phyloP scores from a whole-genome alignment of 257 asterid genomes.

The Coffea canephora region DNA sequence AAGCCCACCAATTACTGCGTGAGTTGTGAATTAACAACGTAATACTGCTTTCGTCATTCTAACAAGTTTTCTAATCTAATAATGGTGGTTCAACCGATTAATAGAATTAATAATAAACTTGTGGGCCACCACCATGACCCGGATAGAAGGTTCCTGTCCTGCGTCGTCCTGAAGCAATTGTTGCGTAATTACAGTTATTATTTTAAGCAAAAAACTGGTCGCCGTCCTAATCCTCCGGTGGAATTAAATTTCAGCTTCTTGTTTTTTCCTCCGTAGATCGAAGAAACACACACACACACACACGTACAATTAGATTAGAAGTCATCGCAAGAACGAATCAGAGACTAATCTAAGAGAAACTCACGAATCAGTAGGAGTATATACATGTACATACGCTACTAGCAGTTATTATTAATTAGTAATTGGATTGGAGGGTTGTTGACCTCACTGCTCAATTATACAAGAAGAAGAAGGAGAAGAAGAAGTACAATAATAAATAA shows the following conservation, averaged over 20 bases:
- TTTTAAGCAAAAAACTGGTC: neutral
- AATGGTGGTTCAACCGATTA: neutral
- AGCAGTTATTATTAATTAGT: neutral
- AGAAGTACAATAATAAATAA: neutral
- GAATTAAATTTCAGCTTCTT: neutral
- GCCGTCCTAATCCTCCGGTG: neutral
- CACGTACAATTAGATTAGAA: too few relatives aligned
- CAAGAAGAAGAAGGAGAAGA: too few relatives aligned
- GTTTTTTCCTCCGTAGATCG: too few relatives aligned
- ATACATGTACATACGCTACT: too few relatives aligned
- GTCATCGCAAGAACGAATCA: too few relatives aligned
- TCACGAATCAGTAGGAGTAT: too few relatives aligned
- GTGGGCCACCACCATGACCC: neutral
- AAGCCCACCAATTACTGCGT: neutral
- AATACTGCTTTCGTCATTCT: neutral
- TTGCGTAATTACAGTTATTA: neutral
- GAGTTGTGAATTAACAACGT: neutral
- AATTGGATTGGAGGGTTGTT: neutral
- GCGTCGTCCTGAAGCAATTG: conserved; percentile 15
- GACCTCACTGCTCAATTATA: neutral
- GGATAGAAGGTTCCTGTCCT: neutral
- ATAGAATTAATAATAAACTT: neutral
- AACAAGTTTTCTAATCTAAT: neutral
- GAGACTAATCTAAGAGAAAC: too few relatives aligned
- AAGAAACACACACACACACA: too few relatives aligned